phyloP scores from a whole-genome alignment of 768 basidiomycete genomes.

The Rhodotorula graminis region DNA sequence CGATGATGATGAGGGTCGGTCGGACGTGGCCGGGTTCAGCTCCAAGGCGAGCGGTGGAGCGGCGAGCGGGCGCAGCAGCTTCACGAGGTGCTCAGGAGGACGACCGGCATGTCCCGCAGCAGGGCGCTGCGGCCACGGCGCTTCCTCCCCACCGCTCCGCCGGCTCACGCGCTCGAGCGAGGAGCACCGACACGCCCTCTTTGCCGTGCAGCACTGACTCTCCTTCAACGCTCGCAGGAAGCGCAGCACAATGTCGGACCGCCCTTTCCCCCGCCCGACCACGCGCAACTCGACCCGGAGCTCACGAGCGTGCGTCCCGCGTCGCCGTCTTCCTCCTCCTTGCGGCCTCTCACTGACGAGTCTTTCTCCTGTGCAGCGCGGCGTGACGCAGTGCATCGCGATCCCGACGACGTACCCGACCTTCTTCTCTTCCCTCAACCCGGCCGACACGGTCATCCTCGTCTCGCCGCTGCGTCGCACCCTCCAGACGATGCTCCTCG shows the following conservation, averaged over 20 bases:
- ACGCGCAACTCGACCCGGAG: conserved; percentile 17
- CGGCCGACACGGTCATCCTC: conserved; percentile 23
- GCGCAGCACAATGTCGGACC: conserved; percentile 31
- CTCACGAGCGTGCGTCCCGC: conserved; percentile 11
- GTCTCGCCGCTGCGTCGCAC: conserved; percentile 36
- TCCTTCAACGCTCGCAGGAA: conserved; percentile 6
- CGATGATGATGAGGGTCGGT: too few relatives aligned
- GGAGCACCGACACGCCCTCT: too few relatives aligned
- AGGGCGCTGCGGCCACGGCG: too few relatives aligned
- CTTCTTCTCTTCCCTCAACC: conserved; percentile 23
- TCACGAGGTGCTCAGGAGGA: too few relatives aligned
- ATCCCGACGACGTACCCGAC: conserved; percentile 25
- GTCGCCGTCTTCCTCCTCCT: not conserved
- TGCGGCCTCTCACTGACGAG: not conserved
- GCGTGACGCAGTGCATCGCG: conserved; percentile 23
- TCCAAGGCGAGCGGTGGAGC: too few relatives aligned
- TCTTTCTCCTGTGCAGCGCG: not conserved
- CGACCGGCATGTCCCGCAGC: too few relatives aligned
- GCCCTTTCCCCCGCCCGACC: conserved; percentile 28
- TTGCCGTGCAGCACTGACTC: not conserved
- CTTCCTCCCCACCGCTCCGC: too few relatives aligned
- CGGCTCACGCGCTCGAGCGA: not conserved
- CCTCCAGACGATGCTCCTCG: conserved; percentile 30
- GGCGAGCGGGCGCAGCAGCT: too few relatives aligned
- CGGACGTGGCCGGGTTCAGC: too few relatives aligned